phyloP scores from a whole-genome alignment of 2,329 filamentous ascomycete genomes.

The Cyclaneusma minus region DNA sequence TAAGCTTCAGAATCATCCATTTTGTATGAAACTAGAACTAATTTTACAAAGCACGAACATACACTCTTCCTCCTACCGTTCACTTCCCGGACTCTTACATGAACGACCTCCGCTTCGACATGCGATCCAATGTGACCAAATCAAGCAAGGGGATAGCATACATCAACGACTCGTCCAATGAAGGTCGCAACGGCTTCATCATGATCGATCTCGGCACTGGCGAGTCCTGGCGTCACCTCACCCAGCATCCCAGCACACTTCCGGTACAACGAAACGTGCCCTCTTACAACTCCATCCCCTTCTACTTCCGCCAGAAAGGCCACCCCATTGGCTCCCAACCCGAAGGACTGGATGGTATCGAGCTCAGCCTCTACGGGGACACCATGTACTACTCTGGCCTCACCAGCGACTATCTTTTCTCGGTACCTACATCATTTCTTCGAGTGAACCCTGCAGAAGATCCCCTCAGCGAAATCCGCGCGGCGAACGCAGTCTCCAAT shows the following conservation, averaged over 20 bases:
- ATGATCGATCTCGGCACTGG: conserved; percentile 27
- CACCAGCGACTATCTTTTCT: conserved; percentile 19
- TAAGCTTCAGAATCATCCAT: no score
- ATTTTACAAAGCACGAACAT: no score
- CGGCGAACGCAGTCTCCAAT: conserved; percentile 27
- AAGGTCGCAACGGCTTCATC: conserved; percentile 29
- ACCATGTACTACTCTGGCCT: conserved; percentile 27
- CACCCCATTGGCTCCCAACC: conserved; percentile 14
- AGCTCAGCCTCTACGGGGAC: conserved; percentile 15
- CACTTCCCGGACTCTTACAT: conserved; percentile 29
- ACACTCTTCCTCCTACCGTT: conserved; percentile 24
- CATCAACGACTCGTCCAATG: conserved; percentile 27
- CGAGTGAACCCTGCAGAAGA: conserved; percentile 17
- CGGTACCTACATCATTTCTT: conserved; percentile 20
- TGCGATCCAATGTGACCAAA: conserved; percentile 23
- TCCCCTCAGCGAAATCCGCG: conserved; percentile 22
- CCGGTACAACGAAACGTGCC: conserved; percentile 16
- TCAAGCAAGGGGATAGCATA: conserved; percentile 26
- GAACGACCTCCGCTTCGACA: conserved; percentile 30
- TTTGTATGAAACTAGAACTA: no score
- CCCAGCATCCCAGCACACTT: conserved; percentile 16
- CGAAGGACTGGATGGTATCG: conserved; percentile 19
- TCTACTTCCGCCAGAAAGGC: conserved; percentile 15
- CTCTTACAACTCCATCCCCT: conserved; percentile 19
- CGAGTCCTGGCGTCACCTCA: conserved; percentile 23